phyloP scores from a whole-genome alignment of 306 rosid species.

The Pyrus bretschneideri region DNA sequence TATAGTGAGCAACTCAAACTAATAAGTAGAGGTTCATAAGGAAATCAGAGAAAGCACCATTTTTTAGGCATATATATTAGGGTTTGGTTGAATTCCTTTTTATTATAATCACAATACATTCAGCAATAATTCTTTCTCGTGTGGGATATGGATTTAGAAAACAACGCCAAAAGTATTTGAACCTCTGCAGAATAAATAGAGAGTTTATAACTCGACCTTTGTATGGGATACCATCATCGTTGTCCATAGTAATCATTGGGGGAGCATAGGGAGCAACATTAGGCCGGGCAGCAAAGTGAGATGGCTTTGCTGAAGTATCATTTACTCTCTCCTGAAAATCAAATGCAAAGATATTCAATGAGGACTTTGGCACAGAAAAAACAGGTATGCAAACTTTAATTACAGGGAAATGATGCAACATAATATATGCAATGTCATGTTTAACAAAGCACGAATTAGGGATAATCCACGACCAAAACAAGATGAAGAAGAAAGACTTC shows the following conservation, averaged over 20 bases:
- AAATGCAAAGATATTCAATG: slow-evolving; percentile 5
- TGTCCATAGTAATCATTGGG: slow-evolving; percentile 65
- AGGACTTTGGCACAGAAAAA: slow-evolving; percentile 5
- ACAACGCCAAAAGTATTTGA: not conserved
- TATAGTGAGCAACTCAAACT: not conserved
- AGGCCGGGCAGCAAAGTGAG: slow-evolving; percentile 64
- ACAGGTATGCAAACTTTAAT: slow-evolving; percentile 1
- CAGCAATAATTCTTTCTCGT: not conserved
- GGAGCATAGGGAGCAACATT: slow-evolving; percentile 69
- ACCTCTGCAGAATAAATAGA: not conserved
- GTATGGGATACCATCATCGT: slow-evolving; percentile 77
- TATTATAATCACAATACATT: not conserved
- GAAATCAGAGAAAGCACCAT: not conserved
- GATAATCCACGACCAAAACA: not conserved
- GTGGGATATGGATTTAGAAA: too few species aligned
- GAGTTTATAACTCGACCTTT: slow-evolving; percentile 41
- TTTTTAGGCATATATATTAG: not conserved
- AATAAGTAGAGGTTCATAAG: not conserved
- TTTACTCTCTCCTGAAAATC: slow-evolving; percentile 68
- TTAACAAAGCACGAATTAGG: not conserved
- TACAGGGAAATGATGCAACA: not conserved
- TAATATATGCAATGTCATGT: not conserved
- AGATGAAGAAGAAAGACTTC: not conserved
- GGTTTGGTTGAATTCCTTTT: not conserved
- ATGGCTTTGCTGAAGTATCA: slow-evolving; percentile 66